Conservation (phyloP, 2,329 filamentous ascomycete genomes). For the Pleoardoris graminearum region DNA sequence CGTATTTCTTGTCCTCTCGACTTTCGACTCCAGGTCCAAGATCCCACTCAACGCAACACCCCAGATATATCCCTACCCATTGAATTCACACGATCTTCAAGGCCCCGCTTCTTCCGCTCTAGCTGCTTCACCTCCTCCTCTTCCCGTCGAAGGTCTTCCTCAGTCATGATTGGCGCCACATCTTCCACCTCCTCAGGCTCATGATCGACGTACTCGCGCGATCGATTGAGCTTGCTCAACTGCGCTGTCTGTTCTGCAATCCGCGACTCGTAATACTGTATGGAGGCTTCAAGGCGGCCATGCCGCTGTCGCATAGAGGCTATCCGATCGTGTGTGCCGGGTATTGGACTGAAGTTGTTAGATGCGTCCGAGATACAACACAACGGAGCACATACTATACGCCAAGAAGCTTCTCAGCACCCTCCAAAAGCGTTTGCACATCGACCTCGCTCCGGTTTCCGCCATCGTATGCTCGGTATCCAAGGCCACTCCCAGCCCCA, state of each 20-base stretch:
- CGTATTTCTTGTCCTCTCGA: too few relatives aligned
- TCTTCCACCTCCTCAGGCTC: slow-evolving; percentile 52
- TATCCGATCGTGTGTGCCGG: slow-evolving; percentile 78
- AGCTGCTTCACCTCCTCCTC: slow-evolving; percentile 69
- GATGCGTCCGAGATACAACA: background rate
- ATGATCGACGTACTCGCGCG: slow-evolving; percentile 61
- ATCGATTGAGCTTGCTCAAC: slow-evolving; percentile 70
- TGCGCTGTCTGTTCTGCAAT: slow-evolving; percentile 77
- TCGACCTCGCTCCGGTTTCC: slow-evolving; percentile 73
- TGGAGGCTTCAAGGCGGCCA: slow-evolving; percentile 70
- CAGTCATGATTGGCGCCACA: slow-evolving; percentile 58
- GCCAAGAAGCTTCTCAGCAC: slow-evolving; percentile 85
- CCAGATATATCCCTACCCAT: slow-evolving; percentile 72
- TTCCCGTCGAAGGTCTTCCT: slow-evolving; percentile 69
- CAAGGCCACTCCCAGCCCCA: slow-evolving; percentile 55
- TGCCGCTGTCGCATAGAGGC: slow-evolving; percentile 71
- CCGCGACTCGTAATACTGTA: slow-evolving; percentile 77
- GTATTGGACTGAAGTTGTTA: slow-evolving; percentile 62
- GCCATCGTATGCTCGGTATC: slow-evolving; percentile 47
- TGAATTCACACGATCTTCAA: slow-evolving; percentile 67
- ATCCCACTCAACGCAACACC: slow-evolving; percentile 49
- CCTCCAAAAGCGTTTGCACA: slow-evolving; percentile 79
- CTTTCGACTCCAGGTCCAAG: background rate
- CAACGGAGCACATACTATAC: slow-evolving; percentile 68
- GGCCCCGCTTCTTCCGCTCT: slow-evolving; percentile 63